A percentile compares a stretch with the other conserved stretches of the same genome.
Conservation (phyloP, 2,329 filamentous ascomycete genomes). For the Fusarium musae region DNA sequence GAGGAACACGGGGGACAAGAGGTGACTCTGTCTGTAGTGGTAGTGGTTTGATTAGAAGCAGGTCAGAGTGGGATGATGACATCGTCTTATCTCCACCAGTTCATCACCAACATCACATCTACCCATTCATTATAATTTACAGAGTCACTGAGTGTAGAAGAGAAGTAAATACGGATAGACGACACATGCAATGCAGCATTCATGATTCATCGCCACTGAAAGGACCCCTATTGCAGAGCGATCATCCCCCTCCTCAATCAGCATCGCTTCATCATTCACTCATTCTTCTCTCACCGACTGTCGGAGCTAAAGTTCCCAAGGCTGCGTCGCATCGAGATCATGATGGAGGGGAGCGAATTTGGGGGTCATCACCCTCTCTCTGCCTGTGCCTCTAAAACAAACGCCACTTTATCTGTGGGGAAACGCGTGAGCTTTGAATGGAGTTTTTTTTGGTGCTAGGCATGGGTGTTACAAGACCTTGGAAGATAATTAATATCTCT, state of each 20-base stretch:
- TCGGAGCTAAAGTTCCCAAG: slow-evolving; percentile 40
- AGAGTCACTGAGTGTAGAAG: not conserved
- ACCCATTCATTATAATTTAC: not conserved
- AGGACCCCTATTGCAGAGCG: slow-evolving; percentile 22
- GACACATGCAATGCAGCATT: not conserved
- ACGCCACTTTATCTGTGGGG: slow-evolving; percentile 40
- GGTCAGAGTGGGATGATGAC: slow-evolving; percentile 31
- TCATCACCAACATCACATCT: not conserved
- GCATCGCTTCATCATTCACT: slow-evolving; percentile 5
- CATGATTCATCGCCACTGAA: slow-evolving; percentile 15
- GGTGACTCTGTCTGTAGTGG: not conserved
- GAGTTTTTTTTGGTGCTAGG: slow-evolving; percentile 19
- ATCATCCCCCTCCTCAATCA: not conserved
- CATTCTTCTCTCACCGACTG: slow-evolving; percentile 37
- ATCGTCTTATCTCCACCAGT: slow-evolving; percentile 28
- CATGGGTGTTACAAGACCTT: not conserved
- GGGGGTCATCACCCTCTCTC: slow-evolving; percentile 25
- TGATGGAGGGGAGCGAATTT: slow-evolving; percentile 7
- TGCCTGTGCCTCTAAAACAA: not conserved
- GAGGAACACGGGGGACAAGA: slow-evolving; percentile 14
- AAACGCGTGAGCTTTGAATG: slow-evolving; percentile 43
- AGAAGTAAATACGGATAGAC: not conserved
- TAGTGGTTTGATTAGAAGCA: not conserved
- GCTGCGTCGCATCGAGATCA: slow-evolving; percentile 30
- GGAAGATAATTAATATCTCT: not conserved